Conservation (phyloP, 352 stramenopile genomes). For the Saprolegnia parasitica region DNA sequence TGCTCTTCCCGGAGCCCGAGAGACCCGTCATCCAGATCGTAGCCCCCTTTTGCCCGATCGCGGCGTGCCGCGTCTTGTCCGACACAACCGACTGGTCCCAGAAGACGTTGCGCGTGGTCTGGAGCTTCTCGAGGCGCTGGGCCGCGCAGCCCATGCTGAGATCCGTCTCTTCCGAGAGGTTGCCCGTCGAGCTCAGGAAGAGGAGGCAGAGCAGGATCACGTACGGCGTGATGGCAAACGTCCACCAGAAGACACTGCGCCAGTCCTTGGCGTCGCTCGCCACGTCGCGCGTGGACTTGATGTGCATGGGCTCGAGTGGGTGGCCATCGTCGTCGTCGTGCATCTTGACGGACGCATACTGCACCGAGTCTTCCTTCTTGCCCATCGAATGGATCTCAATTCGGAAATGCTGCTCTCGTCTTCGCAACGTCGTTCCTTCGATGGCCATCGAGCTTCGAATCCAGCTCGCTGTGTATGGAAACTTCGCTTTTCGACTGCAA, state of each 20-base stretch:
- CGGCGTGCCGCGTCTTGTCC: slow-evolving; percentile 58
- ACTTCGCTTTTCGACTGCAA: neutral
- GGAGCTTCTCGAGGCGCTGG: slow-evolving; percentile 61
- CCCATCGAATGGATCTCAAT: slow-evolving; percentile 21
- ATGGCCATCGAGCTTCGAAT: neutral
- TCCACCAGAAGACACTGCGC: slow-evolving; percentile 14
- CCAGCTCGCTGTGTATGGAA: neutral
- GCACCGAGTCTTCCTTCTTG: slow-evolving; percentile 26
- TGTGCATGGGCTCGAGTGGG: slow-evolving; percentile 16
- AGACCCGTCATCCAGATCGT: slow-evolving; percentile 99
- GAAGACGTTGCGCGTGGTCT: slow-evolving; percentile 74
- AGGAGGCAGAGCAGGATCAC: slow-evolving; percentile 4
- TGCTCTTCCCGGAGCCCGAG: slow-evolving; percentile 96
- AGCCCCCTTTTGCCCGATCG: slow-evolving; percentile 92
- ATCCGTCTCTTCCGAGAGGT: neutral
- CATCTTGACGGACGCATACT: slow-evolving; percentile 28
- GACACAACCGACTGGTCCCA: slow-evolving; percentile 74
- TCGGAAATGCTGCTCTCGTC: neutral
- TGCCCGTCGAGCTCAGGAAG: slow-evolving; percentile 1
- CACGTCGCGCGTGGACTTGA: slow-evolving; percentile 21
- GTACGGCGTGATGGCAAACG: slow-evolving; percentile 22
- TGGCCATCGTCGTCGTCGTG: slow-evolving; percentile 14
- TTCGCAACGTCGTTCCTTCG: neutral
- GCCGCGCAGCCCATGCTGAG: slow-evolving; percentile 37
- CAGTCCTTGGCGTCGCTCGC: neutral